phyloP scores from a whole-genome alignment of 2,329 filamentous ascomycete genomes.

The Epichloe sylvatica region DNA sequence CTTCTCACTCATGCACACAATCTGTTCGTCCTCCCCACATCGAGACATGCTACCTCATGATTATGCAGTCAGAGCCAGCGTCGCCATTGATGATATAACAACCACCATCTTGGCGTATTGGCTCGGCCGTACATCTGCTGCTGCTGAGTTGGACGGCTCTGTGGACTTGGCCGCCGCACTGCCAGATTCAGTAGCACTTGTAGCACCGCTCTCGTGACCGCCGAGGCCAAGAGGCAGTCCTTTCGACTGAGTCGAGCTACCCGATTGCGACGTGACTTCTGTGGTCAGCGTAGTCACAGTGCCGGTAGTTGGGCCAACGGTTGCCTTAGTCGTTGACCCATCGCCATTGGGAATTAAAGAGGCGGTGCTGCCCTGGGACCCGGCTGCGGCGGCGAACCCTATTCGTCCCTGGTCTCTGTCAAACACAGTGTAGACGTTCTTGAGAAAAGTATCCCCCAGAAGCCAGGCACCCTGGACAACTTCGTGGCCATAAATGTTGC shows the following conservation, averaged over 20 bases:
- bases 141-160: slow-evolving; percentile 5
- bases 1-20: background rate
- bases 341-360: background rate
- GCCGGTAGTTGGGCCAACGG: background rate
- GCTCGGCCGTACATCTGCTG: background rate
- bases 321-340: background rate
- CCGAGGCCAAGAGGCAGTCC: slow-evolving; percentile 7
- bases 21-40: background rate
- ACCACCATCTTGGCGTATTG: slow-evolving; percentile 1
- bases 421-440: slow-evolving; percentile 80
- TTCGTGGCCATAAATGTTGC: slow-evolving; percentile 61
- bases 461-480: slow-evolving; percentile 59
- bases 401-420: slow-evolving; percentile 56
- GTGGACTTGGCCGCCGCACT: slow-evolving; percentile 2
- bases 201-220: slow-evolving; percentile 10
- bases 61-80: slow-evolving; percentile 2
- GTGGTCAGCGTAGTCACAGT: slow-evolving; percentile 3
- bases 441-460: slow-evolving; percentile 74
- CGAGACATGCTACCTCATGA: background rate
- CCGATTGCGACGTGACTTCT: background rate
- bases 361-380: background rate
- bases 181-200: background rate
- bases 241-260: background rate
- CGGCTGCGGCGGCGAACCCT: slow-evolving; percentile 18
- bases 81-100: background rate